Conservation (phyloP, 1,284 basidiomycete species). For the Trichosporon coremiiforme region DNA sequence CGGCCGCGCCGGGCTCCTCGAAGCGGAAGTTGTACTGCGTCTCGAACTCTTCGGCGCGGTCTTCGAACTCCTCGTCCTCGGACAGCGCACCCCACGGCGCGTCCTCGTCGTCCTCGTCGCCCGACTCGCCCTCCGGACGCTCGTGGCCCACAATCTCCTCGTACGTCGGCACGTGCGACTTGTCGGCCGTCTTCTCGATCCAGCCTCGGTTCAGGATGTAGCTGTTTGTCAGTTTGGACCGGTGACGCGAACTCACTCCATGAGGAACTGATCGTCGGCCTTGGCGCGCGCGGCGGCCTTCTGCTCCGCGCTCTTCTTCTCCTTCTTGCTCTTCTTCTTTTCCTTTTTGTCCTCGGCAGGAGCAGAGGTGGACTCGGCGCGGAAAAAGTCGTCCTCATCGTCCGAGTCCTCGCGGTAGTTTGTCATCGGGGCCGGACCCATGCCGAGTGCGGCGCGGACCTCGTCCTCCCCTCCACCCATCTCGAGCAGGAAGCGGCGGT, state of each 20-base stretch:
- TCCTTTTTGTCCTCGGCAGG: conserved; percentile 65
- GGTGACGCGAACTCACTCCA: conserved; percentile 68
- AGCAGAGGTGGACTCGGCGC: conserved; percentile 23
- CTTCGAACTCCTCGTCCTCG: conserved; percentile 66
- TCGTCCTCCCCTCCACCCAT: conserved; percentile 73
- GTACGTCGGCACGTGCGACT: conserved; percentile 76
- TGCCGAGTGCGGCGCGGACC: conserved; percentile 62
- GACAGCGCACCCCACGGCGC: conserved; percentile 58
- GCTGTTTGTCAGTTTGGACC: conserved; percentile 58
- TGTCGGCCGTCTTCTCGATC: conserved; percentile 70
- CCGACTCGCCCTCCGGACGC: conserved; percentile 44
- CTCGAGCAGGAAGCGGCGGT: conserved; percentile 73
- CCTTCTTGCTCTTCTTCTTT: conserved; percentile 58
- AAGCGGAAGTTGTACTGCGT: conserved; percentile 89
- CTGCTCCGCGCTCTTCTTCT: conserved; percentile 47
- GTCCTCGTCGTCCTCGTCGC: conserved; percentile 46
- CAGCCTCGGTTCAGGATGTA: conserved; percentile 94
- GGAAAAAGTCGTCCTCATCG: conserved; percentile 59
- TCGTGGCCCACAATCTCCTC: conserved; percentile 65
- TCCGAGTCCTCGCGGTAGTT: conserved; percentile 52
- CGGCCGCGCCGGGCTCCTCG: conserved; percentile 76
- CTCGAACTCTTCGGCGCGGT: conserved; percentile 71
- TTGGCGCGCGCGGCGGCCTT: conserved; percentile 51
- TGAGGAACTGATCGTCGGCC: conserved; percentile 69
- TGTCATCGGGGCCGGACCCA: conserved; percentile 40